A percentile compares a stretch with the other conserved stretches of the same genome.
Evolutionary conservation across 768 basidiomycete genomes (phyloP).

Genomic region (Peribolospora kevripleyi): DNA sequence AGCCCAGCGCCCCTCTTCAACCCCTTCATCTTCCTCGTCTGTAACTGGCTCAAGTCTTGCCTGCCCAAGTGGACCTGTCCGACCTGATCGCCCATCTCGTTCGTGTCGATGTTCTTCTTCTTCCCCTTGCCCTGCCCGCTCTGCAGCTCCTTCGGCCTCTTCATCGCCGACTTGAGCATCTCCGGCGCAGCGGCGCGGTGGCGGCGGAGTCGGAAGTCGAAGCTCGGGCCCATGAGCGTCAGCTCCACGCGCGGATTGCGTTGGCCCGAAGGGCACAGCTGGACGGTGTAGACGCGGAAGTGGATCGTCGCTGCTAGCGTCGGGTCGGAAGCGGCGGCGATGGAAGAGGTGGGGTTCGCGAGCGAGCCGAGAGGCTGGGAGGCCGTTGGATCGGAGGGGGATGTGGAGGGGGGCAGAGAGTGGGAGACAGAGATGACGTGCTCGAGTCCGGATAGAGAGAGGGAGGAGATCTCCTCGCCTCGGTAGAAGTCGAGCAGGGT

Average conservation of each 20-base stretch:
- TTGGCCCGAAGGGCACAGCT: conserved; percentile 41
- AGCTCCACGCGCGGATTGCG: conserved; percentile 61
- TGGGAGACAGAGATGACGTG: conserved; percentile 65
- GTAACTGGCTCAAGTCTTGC: conserved; percentile 66
- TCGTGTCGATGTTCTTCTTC: conserved; percentile 58
- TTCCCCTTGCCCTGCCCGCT: conserved; percentile 55
- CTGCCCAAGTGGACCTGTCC: conserved; percentile 69
- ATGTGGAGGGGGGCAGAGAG: conserved; percentile 32
- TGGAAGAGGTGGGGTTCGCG: conserved; percentile 12
- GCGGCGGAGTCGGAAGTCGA: conserved; percentile 59
- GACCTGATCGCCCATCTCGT: conserved; percentile 91
- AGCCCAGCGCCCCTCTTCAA: conserved; percentile 27
- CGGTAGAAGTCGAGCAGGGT: conserved; percentile 77
- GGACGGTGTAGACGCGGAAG: conserved; percentile 60
- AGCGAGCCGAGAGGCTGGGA: conserved; percentile 24
- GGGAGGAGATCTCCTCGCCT: conserved; percentile 49
- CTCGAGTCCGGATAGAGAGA: conserved; percentile 61
- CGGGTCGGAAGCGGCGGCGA: conserved; percentile 21
- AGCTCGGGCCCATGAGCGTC: conserved; percentile 66
- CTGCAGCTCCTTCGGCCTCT: conserved; percentile 59
- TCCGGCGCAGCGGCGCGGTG: conserved; percentile 52
- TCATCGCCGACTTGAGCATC: conserved; percentile 54
- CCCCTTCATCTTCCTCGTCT: conserved; percentile 92
- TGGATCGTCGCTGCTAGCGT: conserved; percentile 29
- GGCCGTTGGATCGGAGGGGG: neutral